Evolutionary conservation across 1,284 basidiomycete genomes (phyloP), one percentile per base, ranked within the genome.

Genomic region (Stygiomarasmius scandens): DNA sequence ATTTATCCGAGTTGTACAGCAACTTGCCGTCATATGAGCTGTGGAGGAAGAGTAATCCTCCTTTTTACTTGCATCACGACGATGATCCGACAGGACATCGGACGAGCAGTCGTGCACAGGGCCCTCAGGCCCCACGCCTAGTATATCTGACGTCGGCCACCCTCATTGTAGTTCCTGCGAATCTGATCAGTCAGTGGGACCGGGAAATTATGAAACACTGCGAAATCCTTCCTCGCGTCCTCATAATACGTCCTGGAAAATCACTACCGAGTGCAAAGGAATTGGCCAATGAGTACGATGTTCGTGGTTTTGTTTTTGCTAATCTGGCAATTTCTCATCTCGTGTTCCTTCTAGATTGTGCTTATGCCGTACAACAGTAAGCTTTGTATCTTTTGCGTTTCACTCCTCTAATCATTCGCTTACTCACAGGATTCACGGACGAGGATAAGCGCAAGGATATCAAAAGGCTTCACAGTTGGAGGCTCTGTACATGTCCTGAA

Each of bases 141-240:
- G 78, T 92, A 66, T 89, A 86, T 62, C 73, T 95, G 22, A 86
- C 89, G 0, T 74, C 84, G 0, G 89, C 92, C 0, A 95, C 93
- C 0, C 74, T 96, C 4, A 75, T 96, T 22, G 75, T 95, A 16
- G 92, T 96, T 1, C 94, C 94, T 0, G 69, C 78, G 5, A 89
- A 90, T 60, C 71, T 96, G 36, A 67, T 93, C 4, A 78, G 80
- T 44, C 94, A 96, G 64, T 96, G 94, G 94, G 77, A 80, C 56
- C 74, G 77, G 9, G 93, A 96, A 69, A 86, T 93, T 16, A 73
- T 82, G 41, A 91, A 92, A 67, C 94, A 96, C 66, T 85, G 89
- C 55, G 74, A 79, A 29, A 77, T 79, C 22, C 71, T 73, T 0
- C 67, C 94, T 27, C 78, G 83, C 8, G 78, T 86, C 1, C 74